Percentiles rank a stretch among this genome's conserved stretches.
These are phyloP conservation scores for Rehmannia glutinosa DNA, from an alignment of 257 asterid species.

Conservation along the genomic window DNA sequence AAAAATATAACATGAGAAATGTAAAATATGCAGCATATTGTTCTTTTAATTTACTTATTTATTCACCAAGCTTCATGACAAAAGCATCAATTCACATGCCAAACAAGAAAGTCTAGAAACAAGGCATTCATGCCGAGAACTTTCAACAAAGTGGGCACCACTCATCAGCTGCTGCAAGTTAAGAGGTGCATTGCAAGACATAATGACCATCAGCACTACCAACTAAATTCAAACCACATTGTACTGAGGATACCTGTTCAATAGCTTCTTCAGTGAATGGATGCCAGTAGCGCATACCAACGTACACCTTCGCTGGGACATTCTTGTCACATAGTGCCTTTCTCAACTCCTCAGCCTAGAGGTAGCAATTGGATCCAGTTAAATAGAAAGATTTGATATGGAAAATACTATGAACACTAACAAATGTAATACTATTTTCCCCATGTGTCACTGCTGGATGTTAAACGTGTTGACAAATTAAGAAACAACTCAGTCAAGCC, in stretches of 20 bases:
- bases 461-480: neutral
- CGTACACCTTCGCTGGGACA: conserved; percentile 91
- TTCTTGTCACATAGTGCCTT: conserved; percentile 68
- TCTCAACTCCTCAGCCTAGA: conserved; percentile 88
- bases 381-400: conserved; percentile 10
- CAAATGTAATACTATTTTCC: neutral
- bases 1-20: neutral
- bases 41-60: neutral
- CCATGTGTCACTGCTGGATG: conserved; percentile 1
- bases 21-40: neutral
- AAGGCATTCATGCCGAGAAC: neutral
- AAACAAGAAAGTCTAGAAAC: conserved; percentile 4
- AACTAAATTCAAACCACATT: neutral
- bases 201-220: neutral
- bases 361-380: conserved; percentile 21
- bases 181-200: neutral
- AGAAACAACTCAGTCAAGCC: neutral
- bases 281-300: conserved; percentile 99
- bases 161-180: neutral
- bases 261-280: conserved; percentile 99
- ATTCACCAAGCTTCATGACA: neutral
- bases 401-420: conserved; percentile 1
- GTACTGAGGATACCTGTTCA: conserved; percentile 53
- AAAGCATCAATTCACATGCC: conserved; percentile 4
- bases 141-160: neutral